Evolutionary conservation across 2,329 filamentous ascomycete genomes (phyloP), one percentile per base, ranked within the genome.

Genomic region (Fusarium sp.): DNA sequence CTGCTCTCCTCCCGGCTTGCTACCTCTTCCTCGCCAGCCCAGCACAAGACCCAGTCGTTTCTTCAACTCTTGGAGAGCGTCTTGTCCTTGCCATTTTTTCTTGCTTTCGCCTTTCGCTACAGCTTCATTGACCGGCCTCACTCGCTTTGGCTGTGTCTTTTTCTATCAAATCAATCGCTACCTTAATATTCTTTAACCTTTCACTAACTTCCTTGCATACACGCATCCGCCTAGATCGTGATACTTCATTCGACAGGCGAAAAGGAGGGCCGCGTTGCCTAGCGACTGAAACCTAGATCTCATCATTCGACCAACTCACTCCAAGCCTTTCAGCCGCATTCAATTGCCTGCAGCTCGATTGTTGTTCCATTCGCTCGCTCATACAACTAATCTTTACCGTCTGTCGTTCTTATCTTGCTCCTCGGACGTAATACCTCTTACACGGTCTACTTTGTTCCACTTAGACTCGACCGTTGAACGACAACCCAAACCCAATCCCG

Each of bases 91-190:
- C 55, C 65, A 54, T 65, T 62, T 59, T 52, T 65, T 56, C 34
- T 51, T 67, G 56, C 20, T 68, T 64, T 52, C 63, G 48, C 64
- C 46, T 56, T 43, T 61, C 46, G 32, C 46, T 69, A 57, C 65
- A 58, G 55, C 49, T 67, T 67, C 60, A 68, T 63, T 55, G 62
- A 68, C 64, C 80, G 79, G 79, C 82, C 82, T 88, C 87, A 85
- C 81, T 89, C 86, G 86, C 82, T 88, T 80, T 83, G 83, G 83
- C 82, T 81, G 80, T 75, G 79, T 80, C 74, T 59, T 23, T 63
- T 72, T 72, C 28, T 15, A 32, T 40, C 24, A 14, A 14, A 51
- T 58, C 77, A 62, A 71, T 82, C 80, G 76, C 78, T 83, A 62
- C 26, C 30, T 62, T 62, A 70, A 72, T 67, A 61, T 40, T 61